Base-by-base conservation (phyloP, 306 rosid genomes). In the Datisca glomerata region DNA sequence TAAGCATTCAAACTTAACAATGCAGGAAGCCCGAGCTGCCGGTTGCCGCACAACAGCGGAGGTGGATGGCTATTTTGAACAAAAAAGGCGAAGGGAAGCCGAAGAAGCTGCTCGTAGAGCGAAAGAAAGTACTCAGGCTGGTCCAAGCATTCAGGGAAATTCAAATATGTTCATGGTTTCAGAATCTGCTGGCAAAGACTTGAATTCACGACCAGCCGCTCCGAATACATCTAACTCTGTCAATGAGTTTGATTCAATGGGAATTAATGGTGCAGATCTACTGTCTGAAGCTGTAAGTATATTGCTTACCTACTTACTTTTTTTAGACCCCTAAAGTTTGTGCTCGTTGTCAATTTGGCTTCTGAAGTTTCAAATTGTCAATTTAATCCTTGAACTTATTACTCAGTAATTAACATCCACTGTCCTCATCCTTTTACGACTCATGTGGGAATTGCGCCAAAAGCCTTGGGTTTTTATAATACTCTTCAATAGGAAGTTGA, bases 281-380 rank as follows among this genome's bases (percentile, higher is more conserved):
- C 93, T 89, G 51, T 80, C 93, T 35, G 93, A 77, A 64, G 61
- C 86, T 49, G 97, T 89, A 68, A 83, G 93, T 64, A 6, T 41
- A n/a, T n/a, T n/a, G n/a, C n/a, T n/a, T n/a, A n/a, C n/a, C n/a
- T n/a, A n/a, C n/a, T n/a, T n/a, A n/a, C n/a, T n/a, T n/a, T n/a
- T n/a, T n/a, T n/a, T n/a, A n/a, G n/a, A n/a, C n/a, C n/a, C n/a
- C n/a, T n/a, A n/a, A n/a, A n/a, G n/a, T n/a, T n/a, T n/a, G n/a
- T n/a, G n/a, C n/a, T n/a, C n/a, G n/a, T n/a, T n/a, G n/a, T n/a
- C n/a, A n/a, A n/a, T n/a, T n/a, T n/a, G n/a, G n/a, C n/a, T n/a
- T n/a, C n/a, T n/a, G n/a, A n/a, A n/a, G n/a, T n/a, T n/a, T n/a
- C n/a, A n/a, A n/a, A n/a, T n/a, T n/a, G n/a, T n/a, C n/a, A n/a